Evolutionary conservation across 78 protist genomes (phyloP).

Genomic region (Dictyostelium brefeldianum): DNA sequence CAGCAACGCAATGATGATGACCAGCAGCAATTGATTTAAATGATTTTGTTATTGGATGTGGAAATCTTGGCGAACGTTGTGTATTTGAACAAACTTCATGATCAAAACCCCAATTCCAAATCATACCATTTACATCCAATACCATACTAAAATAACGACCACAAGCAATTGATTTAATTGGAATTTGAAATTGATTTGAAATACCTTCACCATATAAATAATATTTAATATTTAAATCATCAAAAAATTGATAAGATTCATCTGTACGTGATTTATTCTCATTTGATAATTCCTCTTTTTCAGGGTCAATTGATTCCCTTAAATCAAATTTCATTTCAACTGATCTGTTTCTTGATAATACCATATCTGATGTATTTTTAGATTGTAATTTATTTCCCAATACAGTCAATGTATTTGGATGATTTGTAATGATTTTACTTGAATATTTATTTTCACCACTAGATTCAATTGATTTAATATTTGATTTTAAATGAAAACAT

Average conservation of each 20-base stretch:
- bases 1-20: background rate
- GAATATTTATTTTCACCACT: background rate
- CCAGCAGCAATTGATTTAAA: background rate
- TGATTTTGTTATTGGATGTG: background rate
- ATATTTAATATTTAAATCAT: background rate
- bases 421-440: background rate
- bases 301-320: background rate
- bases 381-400: background rate
- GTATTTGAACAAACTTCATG: background rate
- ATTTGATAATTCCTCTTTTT: background rate
- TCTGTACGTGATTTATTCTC: background rate
- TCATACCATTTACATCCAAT: background rate
- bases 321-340: background rate
- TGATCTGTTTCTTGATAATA: background rate
- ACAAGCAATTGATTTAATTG: slow-evolving; percentile 21
- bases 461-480: background rate
- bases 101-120: background rate
- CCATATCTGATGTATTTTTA: background rate
- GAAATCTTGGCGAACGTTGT: background rate
- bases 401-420: background rate
- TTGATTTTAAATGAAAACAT: slow-evolving; percentile 1
- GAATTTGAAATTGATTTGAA: background rate
- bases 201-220: background rate
- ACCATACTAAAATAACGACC: background rate
- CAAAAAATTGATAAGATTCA: background rate